Percentiles rank a stretch among this genome's conserved stretches.
These are phyloP conservation scores for Fusarium ramigenum DNA, from an alignment of 2,329 filamentous ascomycete genomes.

Conservation along the genomic window DNA sequence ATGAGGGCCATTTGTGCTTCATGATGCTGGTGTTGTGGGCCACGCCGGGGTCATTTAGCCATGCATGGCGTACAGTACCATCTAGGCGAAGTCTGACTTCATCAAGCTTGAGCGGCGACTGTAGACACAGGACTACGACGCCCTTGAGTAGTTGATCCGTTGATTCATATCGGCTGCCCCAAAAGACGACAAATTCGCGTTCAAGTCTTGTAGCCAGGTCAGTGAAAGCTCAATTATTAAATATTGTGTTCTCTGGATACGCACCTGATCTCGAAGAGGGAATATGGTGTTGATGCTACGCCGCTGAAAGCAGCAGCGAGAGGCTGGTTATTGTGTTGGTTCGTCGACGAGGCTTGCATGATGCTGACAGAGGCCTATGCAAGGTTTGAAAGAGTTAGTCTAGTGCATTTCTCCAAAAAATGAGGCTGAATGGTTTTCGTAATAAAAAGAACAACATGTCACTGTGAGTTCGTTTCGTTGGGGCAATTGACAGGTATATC, in stretches of 20 bases:
- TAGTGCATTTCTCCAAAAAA: not conserved
- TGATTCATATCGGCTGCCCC: constrained; percentile 77
- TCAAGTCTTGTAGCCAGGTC: constrained; percentile 58
- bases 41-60: constrained; percentile 62
- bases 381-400: not conserved
- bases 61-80: constrained; percentile 71
- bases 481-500: not conserved
- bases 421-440: not conserved
- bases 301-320: not conserved
- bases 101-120: constrained; percentile 73
- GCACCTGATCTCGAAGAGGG: constrained; percentile 63
- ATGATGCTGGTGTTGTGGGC: constrained; percentile 67
- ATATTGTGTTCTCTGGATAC: constrained; percentile 13
- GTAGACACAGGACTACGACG: constrained; percentile 76
- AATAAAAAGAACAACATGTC: not conserved
- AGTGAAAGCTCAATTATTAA: not conserved
- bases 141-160: constrained; percentile 78
- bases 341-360: constrained; percentile 6
- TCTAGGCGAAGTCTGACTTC: constrained; percentile 76
- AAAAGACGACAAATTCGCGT: constrained; percentile 79
- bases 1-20: constrained; percentile 73
- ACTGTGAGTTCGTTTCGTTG: not conserved
- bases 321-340: not conserved
- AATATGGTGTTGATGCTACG: not conserved
- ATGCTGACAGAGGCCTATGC: not conserved